These are phyloP conservation scores for Coniosporium apollinis DNA, from an alignment of 495 filamentous ascomycete species.

Conservation along the genomic window DNA sequence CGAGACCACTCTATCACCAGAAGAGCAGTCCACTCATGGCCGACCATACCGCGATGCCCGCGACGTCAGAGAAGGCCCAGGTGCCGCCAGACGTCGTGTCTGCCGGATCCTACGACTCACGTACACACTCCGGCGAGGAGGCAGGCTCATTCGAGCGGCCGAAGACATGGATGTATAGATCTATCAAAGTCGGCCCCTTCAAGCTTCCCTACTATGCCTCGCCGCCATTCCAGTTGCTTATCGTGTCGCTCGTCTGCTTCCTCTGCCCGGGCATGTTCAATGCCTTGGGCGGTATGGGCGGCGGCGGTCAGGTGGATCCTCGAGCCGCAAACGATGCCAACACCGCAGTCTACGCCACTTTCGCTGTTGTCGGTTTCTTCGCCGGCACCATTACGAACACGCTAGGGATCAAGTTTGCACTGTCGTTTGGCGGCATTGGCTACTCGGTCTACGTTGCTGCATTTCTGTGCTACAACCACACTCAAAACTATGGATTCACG, in stretches of 20 bases:
- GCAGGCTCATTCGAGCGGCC: background rate
- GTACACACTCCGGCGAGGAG: background rate
- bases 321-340: slow-evolving; percentile 50
- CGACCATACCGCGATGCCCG: no score
- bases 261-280: slow-evolving; percentile 42
- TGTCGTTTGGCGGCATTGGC: slow-evolving; percentile 69
- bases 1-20: no score
- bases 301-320: slow-evolving; percentile 46
- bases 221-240: slow-evolving; percentile 10
- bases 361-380: slow-evolving; percentile 75
- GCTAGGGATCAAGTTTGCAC: slow-evolving; percentile 54
- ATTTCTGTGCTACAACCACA: slow-evolving; percentile 72
- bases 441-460: slow-evolving; percentile 72
- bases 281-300: slow-evolving; percentile 44
- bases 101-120: no score
- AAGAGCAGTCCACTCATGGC: no score
- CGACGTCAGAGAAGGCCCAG: no score
- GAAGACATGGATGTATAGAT: background rate
- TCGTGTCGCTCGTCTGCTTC: slow-evolving; percentile 18
- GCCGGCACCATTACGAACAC: slow-evolving; percentile 63
- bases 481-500: slow-evolving; percentile 37
- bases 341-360: slow-evolving; percentile 65
- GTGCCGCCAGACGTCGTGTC: no score
- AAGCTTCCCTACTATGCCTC: slow-evolving; percentile 13
- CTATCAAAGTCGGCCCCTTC: background rate